Evolutionary conservation across 345 rosid genomes (phyloP), one percentile per base, ranked within the genome.

Genomic region (Clarkia xantiana): DNA sequence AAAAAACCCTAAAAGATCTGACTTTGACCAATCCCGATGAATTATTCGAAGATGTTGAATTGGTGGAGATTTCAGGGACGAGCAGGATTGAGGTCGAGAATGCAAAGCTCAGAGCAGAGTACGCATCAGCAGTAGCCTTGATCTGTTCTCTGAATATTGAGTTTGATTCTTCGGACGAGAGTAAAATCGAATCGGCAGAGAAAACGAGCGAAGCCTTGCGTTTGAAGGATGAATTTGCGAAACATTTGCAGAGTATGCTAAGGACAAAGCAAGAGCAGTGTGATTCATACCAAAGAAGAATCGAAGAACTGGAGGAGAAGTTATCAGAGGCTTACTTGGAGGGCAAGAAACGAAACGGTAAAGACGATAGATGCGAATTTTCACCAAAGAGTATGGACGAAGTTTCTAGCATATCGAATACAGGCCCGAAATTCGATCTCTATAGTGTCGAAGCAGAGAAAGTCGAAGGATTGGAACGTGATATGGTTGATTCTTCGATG

Each of bases 21-120:
- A 56, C 60, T 56, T 68, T 44, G 75, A 68, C 25, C 17, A 23
- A 25, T 40, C 22, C 10, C 9, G 81, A 64, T 47, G 86, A 73
- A 53, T 69, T 78, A 47, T 79, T 76, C 25, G 87, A 76, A 61
- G 76, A 62, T 48, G 71, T 67, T 74, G 94, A 87, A 42, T 57
- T 82, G 60, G 58, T 75, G 49, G 96, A 93, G 69, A 80, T 93
- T 62, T 87, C 87, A 55, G 99, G 99, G 60, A 93, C 99, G 42
- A 82, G 96, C 80, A 84, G 72, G 75, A 62, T 80, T 71, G 99
- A 93, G 73, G 99, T 93, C 61, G 96, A 93, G 79, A 93, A 87
- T 67, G 94, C 90, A 63, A 93, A 75, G 71, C 72, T 93, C 62
- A 93, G 82, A 76, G 99, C 99, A 38, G 96, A 93, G 44, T 94